phyloP scores from a whole-genome alignment of 495 filamentous ascomycete species.

The Opeltia flavorubescens region DNA sequence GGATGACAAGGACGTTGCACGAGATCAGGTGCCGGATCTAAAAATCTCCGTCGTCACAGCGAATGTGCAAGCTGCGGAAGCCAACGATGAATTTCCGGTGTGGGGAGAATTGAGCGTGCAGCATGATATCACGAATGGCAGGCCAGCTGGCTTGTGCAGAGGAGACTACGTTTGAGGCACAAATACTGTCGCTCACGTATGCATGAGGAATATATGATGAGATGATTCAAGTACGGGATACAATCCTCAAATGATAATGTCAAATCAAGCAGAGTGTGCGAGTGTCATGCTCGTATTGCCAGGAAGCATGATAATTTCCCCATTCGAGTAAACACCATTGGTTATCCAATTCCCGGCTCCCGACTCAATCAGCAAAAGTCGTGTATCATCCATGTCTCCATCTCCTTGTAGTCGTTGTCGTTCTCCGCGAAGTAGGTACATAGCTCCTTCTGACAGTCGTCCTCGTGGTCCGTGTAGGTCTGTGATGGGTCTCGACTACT shows the following conservation, averaged over 20 bases:
- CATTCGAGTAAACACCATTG: too few species aligned
- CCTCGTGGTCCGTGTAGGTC: not conserved
- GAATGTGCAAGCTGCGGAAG: conserved; percentile 9
- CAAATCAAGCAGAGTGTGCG: too few species aligned
- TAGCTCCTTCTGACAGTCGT: conserved; percentile 5
- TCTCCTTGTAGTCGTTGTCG: not conserved
- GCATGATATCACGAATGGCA: conserved; percentile 7
- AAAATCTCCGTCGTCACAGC: conserved; percentile 22
- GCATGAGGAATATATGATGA: not conserved
- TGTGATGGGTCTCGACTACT: conserved; percentile 10
- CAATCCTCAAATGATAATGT: too few species aligned
- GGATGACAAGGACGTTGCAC: conserved; percentile 16
- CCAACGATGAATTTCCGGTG: conserved; percentile 6
- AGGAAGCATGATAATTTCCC: too few species aligned
- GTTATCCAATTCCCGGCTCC: too few species aligned
- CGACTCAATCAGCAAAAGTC: too few species aligned
- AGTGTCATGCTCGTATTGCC: too few species aligned
- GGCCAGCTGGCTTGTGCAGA: conserved; percentile 2
- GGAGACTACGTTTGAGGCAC: not conserved
- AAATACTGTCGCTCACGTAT: not conserved
- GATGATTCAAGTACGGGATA: too few species aligned
- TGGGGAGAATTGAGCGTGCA: conserved; percentile 9
- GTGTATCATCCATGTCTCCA: not conserved
- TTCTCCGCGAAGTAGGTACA: not conserved
- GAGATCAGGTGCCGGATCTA: conserved; percentile 19